Evolutionary conservation across 495 filamentous ascomycete genomes (phyloP).

Genomic region (Xylaria castorea): DNA sequence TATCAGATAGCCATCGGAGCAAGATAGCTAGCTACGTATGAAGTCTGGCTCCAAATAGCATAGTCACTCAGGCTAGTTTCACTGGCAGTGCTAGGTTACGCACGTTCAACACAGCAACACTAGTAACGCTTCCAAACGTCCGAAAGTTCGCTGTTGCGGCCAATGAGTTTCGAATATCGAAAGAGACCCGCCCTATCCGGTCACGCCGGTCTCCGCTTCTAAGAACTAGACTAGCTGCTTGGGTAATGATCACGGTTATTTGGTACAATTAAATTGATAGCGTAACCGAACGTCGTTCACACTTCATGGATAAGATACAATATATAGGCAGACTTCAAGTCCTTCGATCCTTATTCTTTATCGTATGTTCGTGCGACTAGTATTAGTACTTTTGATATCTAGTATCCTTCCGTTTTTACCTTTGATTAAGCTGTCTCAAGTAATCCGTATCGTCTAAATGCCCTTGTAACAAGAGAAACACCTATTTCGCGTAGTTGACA

Average conservation of each 20-base stretch:
- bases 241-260: constrained; percentile 11
- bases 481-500: background rate
- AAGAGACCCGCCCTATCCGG: constrained; percentile 7
- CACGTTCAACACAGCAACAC: background rate
- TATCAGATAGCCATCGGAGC: background rate
- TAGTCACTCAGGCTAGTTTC: background rate
- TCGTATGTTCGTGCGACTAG: background rate
- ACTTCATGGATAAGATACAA: background rate
- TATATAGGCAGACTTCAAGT: background rate
- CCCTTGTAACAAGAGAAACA: background rate
- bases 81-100: background rate
- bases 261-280: background rate
- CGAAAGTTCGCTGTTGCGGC: constrained; percentile 8
- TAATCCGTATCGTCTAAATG: background rate
- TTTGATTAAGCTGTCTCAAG: background rate
- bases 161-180: background rate
- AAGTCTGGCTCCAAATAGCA: background rate
- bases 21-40: background rate
- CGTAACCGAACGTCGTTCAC: background rate
- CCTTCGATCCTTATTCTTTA: background rate
- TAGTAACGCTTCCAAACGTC: background rate
- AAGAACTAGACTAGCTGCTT: constrained; percentile 8
- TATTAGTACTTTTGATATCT: background rate
- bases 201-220: constrained; percentile 5
- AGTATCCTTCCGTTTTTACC: background rate